Conservation (phyloP, 2,329 filamentous ascomycete genomes). For the Stemphylium vesicarium region DNA sequence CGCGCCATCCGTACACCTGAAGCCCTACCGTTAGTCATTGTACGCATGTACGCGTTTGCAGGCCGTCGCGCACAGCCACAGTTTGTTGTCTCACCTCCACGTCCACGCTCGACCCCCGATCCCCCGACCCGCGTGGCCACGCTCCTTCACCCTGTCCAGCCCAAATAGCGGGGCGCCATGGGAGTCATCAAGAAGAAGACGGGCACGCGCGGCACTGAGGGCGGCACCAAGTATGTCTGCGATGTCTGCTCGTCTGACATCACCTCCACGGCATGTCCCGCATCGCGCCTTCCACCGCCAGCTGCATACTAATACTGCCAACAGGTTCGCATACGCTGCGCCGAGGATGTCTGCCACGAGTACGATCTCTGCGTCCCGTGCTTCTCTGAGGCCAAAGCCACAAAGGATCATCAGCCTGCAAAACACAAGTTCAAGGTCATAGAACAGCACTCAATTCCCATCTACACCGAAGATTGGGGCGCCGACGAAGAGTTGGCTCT, state of each 20-base stretch:
- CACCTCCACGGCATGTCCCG: constrained; percentile 77
- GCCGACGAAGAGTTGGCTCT: constrained; percentile 95
- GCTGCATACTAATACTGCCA: constrained; percentile 4
- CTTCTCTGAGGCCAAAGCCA: constrained; percentile 81
- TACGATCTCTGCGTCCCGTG: constrained; percentile 97
- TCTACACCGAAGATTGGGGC: constrained; percentile 94
- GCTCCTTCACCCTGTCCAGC: constrained; percentile 3
- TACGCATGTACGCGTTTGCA: background rate
- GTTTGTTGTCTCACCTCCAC: constrained; percentile 16
- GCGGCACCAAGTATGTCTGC: constrained; percentile 84
- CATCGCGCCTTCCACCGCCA: background rate
- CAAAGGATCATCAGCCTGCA: constrained; percentile 83
- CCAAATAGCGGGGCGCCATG: constrained; percentile 61
- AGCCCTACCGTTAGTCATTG: background rate
- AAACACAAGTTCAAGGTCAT: constrained; percentile 92
- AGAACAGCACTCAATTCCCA: constrained; percentile 97
- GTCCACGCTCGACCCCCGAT: background rate
- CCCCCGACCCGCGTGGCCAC: constrained; percentile 1
- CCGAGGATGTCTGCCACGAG: constrained; percentile 76
- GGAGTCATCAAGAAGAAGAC: constrained; percentile 97
- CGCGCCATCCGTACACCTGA: background rate
- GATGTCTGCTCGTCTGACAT: constrained; percentile 97
- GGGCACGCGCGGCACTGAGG: constrained; percentile 81
- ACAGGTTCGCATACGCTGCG: constrained; percentile 93
- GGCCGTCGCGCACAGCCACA: constrained; percentile 34